Evolutionary conservation across 2,329 filamentous ascomycete genomes (phyloP).

Genomic region (Ophiostoma angusticollis): DNA sequence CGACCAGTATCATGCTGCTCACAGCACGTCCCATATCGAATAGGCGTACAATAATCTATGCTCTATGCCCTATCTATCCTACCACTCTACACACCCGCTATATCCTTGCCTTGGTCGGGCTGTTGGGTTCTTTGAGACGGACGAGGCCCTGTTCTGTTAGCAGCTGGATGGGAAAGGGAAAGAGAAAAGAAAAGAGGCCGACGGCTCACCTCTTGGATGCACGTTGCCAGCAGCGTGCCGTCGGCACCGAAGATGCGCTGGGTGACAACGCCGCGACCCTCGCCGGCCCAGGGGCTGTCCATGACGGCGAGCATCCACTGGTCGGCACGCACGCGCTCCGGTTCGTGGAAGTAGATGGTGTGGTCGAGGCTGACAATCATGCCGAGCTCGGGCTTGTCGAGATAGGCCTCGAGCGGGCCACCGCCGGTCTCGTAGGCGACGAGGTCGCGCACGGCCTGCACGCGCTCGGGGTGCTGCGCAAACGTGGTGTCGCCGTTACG

Average conservation of each 20-base stretch:
- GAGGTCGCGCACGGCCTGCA: slow-evolving; percentile 23
- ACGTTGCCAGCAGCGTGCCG: slow-evolving; percentile 63
- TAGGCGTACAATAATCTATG: not conserved
- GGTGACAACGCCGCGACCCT: slow-evolving; percentile 62
- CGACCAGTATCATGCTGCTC: no score
- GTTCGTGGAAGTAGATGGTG: slow-evolving; percentile 55
- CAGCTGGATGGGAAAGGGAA: no score
- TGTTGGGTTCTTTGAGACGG: not conserved
- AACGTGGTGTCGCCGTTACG: slow-evolving; percentile 26
- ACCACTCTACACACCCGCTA: not conserved
- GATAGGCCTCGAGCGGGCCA: slow-evolving; percentile 27
- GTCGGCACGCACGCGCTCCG: slow-evolving; percentile 43
- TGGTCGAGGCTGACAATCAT: slow-evolving; percentile 81
- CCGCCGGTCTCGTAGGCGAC: slow-evolving; percentile 31
- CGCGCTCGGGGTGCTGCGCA: slow-evolving; percentile 35
- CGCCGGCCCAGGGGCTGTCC: slow-evolving; percentile 67
- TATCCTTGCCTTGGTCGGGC: not conserved
- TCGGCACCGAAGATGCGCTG: slow-evolving; percentile 62
- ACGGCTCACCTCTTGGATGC: slow-evolving; percentile 58
- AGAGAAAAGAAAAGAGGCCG: not conserved
- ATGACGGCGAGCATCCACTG: slow-evolving; percentile 75
- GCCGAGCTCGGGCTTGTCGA: slow-evolving; percentile 47
- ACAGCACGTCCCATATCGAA: no score
- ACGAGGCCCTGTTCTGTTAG: slow-evolving; percentile 4
- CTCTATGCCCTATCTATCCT: no score